Conservation (phyloP, 2,329 filamentous ascomycete genomes). For the Xylaria sp. region DNA sequence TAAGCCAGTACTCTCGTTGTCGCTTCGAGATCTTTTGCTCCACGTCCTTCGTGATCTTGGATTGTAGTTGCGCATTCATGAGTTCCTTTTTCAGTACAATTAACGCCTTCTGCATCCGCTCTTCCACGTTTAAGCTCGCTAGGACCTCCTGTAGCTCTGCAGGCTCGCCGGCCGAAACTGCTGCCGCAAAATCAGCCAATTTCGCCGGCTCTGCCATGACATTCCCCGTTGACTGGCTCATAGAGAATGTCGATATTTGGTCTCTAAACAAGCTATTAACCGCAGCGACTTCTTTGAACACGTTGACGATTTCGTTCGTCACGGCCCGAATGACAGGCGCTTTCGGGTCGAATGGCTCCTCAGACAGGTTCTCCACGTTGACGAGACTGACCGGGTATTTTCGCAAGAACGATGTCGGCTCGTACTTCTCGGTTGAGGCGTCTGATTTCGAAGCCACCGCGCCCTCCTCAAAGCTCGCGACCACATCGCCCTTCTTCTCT, state of each 20-base stretch:
- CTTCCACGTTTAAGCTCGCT: conserved; percentile 85
- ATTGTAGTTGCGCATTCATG: conserved; percentile 96
- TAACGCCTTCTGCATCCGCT: conserved; percentile 87
- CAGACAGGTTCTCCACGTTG: conserved; percentile 89
- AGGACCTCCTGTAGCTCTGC: conserved; percentile 91
- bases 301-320: conserved; percentile 97
- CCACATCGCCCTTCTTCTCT: conserved; percentile 88
- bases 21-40: conserved; percentile 97
- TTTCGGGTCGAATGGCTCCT: conserved; percentile 89
- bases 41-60: conserved; percentile 97
- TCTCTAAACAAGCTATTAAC: conserved; percentile 95
- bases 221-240: conserved; percentile 92
- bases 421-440: conserved; percentile 62
- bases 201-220: conserved; percentile 94
- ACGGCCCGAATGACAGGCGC: conserved; percentile 87
- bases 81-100: conserved; percentile 96
- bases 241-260: conserved; percentile 95
- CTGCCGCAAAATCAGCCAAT: conserved; percentile 94
- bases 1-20: conserved; percentile 96
- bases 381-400: conserved; percentile 93
- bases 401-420: conserved; percentile 87
- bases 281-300: conserved; percentile 94
- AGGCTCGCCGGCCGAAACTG: conserved; percentile 91
- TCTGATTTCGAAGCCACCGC: conserved; percentile 63
- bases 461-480: conserved; percentile 93